Percentiles rank a stretch among this genome's conserved stretches.
Evolutionary conservation across 805 yeast genomes (phyloP).

Genomic region (Candida chauliodis): DNA sequence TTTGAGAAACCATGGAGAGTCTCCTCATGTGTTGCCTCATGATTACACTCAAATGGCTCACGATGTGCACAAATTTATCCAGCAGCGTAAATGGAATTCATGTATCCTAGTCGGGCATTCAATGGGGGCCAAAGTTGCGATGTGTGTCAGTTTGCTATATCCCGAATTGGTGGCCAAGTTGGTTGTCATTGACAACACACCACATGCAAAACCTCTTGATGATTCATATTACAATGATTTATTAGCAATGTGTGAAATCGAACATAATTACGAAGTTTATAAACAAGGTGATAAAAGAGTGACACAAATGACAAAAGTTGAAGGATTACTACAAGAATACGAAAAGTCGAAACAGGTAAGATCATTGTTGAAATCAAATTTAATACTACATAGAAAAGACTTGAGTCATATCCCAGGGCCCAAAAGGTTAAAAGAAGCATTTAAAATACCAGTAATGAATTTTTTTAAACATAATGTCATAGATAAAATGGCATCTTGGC

Average conservation of each 20-base stretch:
- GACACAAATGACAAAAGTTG: constrained; percentile 13
- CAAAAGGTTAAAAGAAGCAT: constrained; percentile 7
- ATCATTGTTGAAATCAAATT: constrained; percentile 36
- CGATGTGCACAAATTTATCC: constrained; percentile 39
- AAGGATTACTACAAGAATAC: constrained; percentile 18
- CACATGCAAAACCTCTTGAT: constrained; percentile 34
- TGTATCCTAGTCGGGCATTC: constrained; percentile 47
- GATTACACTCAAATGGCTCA: constrained; percentile 41
- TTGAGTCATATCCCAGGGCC: neutral
- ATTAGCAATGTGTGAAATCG: constrained; percentile 37
- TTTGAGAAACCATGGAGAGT: constrained; percentile 54
- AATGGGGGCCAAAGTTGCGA: constrained; percentile 59
- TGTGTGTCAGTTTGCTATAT: constrained; percentile 39
- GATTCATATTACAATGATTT: constrained; percentile 32
- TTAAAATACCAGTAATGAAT: constrained; percentile 20
- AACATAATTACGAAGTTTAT: constrained; percentile 19
- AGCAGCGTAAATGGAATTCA: constrained; percentile 15
- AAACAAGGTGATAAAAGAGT: constrained; percentile 1
- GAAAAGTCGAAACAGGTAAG: constrained; percentile 26
- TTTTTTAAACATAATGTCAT: constrained; percentile 17
- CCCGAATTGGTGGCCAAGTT: constrained; percentile 40
- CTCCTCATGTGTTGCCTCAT: constrained; percentile 42
- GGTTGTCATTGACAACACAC: constrained; percentile 49
- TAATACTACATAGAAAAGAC: constrained; percentile 4
- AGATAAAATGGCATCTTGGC: constrained; percentile 22